These are phyloP conservation scores for Populus hybrid DNA, from an alignment of 441 rosid genomes.

Conservation along the genomic window DNA sequence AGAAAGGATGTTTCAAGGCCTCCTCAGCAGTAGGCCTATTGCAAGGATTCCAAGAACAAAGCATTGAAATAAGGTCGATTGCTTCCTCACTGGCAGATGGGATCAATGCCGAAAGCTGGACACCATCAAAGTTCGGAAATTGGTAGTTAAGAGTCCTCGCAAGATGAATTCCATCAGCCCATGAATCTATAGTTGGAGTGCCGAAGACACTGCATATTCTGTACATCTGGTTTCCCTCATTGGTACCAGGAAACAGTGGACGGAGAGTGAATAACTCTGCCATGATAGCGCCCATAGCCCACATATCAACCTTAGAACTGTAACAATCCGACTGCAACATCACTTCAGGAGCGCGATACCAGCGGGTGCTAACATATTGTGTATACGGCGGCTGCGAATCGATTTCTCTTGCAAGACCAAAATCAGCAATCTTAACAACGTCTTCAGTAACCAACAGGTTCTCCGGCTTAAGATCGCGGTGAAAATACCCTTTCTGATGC, in stretches of 20 bases:
- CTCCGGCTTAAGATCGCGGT: constrained; percentile 57
- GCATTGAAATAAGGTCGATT: constrained; percentile 64
- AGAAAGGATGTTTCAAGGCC: constrained; percentile 91
- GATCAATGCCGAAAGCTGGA: constrained; percentile 52
- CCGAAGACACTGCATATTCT: constrained; percentile 89
- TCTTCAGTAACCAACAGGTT: constrained; percentile 76
- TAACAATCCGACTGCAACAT: constrained; percentile 76
- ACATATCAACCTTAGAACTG: constrained; percentile 91
- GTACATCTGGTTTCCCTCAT: constrained; percentile 92
- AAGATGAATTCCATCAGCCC: constrained; percentile 85
- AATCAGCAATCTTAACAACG: constrained; percentile 86
- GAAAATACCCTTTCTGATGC: constrained; percentile 69
- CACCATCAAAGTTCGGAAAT: constrained; percentile 76
- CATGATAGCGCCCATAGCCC: constrained; percentile 99
- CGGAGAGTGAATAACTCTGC: constrained; percentile 79
- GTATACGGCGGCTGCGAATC: constrained; percentile 83
- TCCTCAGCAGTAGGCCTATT: constrained; percentile 83
- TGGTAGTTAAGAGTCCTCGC: constrained; percentile 72
- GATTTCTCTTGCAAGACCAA: constrained; percentile 92
- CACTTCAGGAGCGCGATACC: constrained; percentile 98
- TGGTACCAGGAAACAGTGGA: constrained; percentile 90
- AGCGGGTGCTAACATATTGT: constrained; percentile 90
- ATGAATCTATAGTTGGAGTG: constrained; percentile 68
- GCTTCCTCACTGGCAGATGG: constrained; percentile 81
- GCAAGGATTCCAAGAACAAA: constrained; percentile 97